Conservation (phyloP, 257 asterid genomes). For the Nicotiana sylvestris region DNA sequence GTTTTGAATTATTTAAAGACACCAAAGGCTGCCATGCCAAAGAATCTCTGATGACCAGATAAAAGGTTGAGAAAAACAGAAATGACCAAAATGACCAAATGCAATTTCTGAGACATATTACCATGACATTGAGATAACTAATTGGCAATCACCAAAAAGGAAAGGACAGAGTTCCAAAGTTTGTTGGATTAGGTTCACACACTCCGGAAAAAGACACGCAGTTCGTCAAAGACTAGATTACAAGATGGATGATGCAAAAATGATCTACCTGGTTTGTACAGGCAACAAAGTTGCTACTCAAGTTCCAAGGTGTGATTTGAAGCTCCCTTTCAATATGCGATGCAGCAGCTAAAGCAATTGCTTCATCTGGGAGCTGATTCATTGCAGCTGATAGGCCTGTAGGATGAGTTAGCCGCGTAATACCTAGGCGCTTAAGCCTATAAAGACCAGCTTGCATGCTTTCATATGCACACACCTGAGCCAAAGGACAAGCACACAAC, state of each 20-base stretch:
- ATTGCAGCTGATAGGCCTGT: constrained; percentile 90
- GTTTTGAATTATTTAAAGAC: background rate
- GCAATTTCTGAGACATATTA: background rate
- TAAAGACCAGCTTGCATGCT: constrained; percentile 98
- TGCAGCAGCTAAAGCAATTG: constrained; percentile 96
- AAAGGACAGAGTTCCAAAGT: background rate
- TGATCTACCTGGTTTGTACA: constrained; percentile 84
- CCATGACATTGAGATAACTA: background rate
- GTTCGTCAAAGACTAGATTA: background rate
- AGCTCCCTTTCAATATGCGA: constrained; percentile 99
- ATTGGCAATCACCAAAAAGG: background rate
- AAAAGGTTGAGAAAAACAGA: background rate
- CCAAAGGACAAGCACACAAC: constrained; percentile 11
- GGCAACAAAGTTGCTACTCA: constrained; percentile 90
- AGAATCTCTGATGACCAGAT: background rate
- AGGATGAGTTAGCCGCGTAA: constrained; percentile 71
- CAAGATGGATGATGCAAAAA: background rate
- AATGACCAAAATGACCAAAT: constrained; percentile 4
- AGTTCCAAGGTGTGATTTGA: constrained; percentile 97
- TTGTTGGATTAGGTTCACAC: background rate
- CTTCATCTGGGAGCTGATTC: constrained; percentile 99
- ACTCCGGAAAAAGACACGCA: background rate
- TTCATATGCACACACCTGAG: constrained; percentile 92
- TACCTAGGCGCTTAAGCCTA: constrained; percentile 90
- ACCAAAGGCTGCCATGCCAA: background rate